Percentiles rank a stretch among this genome's conserved stretches.
phyloP scores from a whole-genome alignment of 768 basidiomycete species.

The Coprinopsis strossmayeri region DNA sequence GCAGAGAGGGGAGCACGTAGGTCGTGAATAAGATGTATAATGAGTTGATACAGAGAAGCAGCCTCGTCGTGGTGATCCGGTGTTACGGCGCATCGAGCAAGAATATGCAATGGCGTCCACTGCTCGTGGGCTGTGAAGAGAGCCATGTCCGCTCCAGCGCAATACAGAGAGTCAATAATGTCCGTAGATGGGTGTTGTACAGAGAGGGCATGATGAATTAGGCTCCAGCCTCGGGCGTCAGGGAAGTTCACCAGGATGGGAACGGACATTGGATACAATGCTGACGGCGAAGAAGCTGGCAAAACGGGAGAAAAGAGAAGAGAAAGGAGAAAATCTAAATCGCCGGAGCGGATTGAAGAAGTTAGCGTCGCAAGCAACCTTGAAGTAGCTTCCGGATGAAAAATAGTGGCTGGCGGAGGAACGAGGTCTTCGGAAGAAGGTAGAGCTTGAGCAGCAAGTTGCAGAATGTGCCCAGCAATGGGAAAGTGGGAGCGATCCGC shows the following conservation, averaged over 20 bases:
- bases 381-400: constrained; percentile 34
- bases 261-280: constrained; percentile 38
- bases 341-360: constrained; percentile 42
- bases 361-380: constrained; percentile 46
- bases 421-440: constrained; percentile 30
- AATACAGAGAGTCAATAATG: constrained; percentile 64
- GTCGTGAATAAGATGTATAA: constrained; percentile 62
- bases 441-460: constrained; percentile 32
- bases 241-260: constrained; percentile 62
- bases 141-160: constrained; percentile 68
- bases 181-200: constrained; percentile 52
- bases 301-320: constrained; percentile 46
- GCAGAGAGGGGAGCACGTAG: constrained; percentile 66
- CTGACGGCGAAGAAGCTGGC: constrained; percentile 29
- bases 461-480: constrained; percentile 29
- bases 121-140: constrained; percentile 61
- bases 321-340: constrained; percentile 45
- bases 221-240: constrained; percentile 65
- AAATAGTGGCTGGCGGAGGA: constrained; percentile 33
- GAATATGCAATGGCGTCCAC: constrained; percentile 63
- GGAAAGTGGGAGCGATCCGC: constrained; percentile 30
- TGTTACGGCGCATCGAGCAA: constrained; percentile 37
- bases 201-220: constrained; percentile 55
- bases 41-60: constrained; percentile 46
- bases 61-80: constrained; percentile 26